phyloP scores from a whole-genome alignment of 129 eudicot genomes.

The Rutidosis leptorrhynchoides region DNA sequence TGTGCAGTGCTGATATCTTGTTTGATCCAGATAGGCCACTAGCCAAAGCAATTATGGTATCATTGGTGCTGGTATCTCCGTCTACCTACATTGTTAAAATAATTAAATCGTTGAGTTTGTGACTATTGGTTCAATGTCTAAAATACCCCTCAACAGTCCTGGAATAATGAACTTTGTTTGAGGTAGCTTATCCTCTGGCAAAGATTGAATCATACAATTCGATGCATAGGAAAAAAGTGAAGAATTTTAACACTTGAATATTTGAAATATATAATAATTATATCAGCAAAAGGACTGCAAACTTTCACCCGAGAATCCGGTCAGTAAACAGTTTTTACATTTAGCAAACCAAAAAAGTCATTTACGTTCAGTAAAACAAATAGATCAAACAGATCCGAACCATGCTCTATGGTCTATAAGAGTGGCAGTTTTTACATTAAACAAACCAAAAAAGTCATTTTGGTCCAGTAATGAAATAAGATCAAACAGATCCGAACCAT shows the following conservation, averaged over 20 bases:
- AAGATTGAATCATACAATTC: neutral
- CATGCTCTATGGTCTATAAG: no score
- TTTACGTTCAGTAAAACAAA: neutral
- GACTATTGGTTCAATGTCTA: conserved; percentile 2
- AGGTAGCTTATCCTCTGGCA: neutral
- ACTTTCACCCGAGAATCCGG: neutral
- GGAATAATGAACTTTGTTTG: no score
- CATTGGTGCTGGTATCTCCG: conserved; percentile 97
- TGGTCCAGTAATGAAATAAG: neutral
- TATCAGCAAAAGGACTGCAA: neutral
- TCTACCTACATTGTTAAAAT: conserved; percentile 61
- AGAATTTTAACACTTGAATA: neutral
- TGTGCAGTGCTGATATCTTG: conserved; percentile 53
- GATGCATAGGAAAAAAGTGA: neutral
- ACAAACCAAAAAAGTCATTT: neutral
- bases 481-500: conserved; percentile 5
- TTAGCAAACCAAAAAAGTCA: neutral
- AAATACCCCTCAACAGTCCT: conserved; percentile 2
- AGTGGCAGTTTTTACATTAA: neutral
- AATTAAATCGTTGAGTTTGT: neutral
- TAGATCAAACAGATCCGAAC: neutral
- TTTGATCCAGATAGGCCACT: conserved; percentile 89
- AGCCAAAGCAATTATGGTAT: conserved; percentile 91
- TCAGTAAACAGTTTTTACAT: neutral
- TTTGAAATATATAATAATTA: neutral